Evolutionary conservation across 2,329 filamentous ascomycete genomes (phyloP), one percentile per base, ranked within the genome.

Genomic region (Talaromyces rugulosus): DNA sequence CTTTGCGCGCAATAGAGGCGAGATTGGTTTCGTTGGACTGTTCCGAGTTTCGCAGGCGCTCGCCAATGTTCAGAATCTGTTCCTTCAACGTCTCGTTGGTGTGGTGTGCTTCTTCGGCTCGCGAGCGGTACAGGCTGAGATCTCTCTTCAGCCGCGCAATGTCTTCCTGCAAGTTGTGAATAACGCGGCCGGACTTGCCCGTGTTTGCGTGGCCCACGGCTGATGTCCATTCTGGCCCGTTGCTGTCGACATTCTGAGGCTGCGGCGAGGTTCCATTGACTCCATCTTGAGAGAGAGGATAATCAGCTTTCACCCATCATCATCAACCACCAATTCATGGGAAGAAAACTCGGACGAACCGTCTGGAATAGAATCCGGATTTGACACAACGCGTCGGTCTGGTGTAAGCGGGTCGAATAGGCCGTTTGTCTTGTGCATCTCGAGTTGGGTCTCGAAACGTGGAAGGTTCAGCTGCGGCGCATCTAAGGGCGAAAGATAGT

Each of bases 161-260:
- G 54, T 82, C 80, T 64, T 79, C 79, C 67, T 81, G 80, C 36
- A 82, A 69, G 61, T 79, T 78, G 63, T 82, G 80, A 59, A 82
- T 82, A 23, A 82, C 80, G 40, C 80, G 77, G 31, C 80, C 79
- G 2, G 80, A 82, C 68, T 82, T 82, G 44, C 80, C 80, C 7
- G 77, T 79, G 28, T 78, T 76, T 40, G 80, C 80, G 63, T 81
- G 79, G 12, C 80, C 80, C 31, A 82, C 78, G 2, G 80, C 80
- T 1, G 80, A 77, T 11, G 78, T 82, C 80, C 80, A 82, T 70
- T 79, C 77, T n/a, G 71, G 64, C 23, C 66, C 58, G 28, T 70
- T 61, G 28, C 70, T 61, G 54, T 76, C 74, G 60, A 66, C 68
- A 65, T 72, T 71, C 14, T 68, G 67, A 36, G 66, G 61, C 34